These are phyloP conservation scores for Fusarium mundagurra DNA, from an alignment of 2,329 filamentous ascomycete species.

Conservation along the genomic window DNA sequence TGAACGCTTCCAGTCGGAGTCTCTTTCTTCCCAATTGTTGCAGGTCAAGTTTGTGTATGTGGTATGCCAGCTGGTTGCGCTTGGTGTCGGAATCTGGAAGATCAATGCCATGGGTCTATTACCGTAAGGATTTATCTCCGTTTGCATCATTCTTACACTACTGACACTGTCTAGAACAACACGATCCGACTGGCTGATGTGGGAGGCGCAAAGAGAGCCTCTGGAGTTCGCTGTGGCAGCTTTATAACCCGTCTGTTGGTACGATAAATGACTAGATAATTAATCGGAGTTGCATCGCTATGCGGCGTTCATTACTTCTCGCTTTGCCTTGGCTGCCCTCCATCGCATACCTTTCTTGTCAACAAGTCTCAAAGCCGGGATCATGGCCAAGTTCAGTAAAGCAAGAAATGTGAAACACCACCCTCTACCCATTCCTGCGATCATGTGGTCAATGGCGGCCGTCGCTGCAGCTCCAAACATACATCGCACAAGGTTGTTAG, in stretches of 20 bases:
- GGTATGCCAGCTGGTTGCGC: constrained; percentile 82
- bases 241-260: constrained; percentile 52
- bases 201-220: constrained; percentile 81
- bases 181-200: constrained; percentile 95
- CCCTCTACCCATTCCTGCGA: constrained; percentile 65
- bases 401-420: constrained; percentile 71
- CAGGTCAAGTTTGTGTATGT: constrained; percentile 90
- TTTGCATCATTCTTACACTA: background rate
- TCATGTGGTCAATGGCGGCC: constrained; percentile 68
- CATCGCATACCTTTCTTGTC: constrained; percentile 59
- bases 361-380: constrained; percentile 61
- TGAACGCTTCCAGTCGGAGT: constrained; percentile 86
- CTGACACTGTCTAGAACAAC: constrained; percentile 73
- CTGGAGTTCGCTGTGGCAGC: constrained; percentile 73
- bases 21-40: constrained; percentile 76
- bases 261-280: constrained; percentile 15
- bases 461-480: constrained; percentile 67
- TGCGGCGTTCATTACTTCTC: constrained; percentile 36
- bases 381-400: constrained; percentile 58
- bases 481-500: constrained; percentile 72
- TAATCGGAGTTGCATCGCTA: background rate
- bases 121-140: constrained; percentile 69
- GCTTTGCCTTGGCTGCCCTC: constrained; percentile 61
- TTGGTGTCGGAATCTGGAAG: constrained; percentile 94
- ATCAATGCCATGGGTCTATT: constrained; percentile 95